Conservation (phyloP, 1,284 basidiomycete species). For the Trichosporon coremiiforme region DNA sequence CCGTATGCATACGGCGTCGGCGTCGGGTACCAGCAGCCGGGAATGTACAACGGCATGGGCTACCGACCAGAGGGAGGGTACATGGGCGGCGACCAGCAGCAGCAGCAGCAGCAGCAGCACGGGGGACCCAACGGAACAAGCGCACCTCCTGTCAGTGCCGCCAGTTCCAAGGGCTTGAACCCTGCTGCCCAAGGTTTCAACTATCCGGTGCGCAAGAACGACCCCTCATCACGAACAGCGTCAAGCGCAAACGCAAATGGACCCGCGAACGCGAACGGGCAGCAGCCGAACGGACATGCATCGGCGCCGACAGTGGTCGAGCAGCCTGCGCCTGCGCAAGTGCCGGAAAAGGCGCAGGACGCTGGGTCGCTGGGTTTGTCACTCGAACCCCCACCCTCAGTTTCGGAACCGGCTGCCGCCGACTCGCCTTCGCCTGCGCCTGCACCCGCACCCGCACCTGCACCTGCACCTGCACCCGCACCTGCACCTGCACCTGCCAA, state of each 20-base stretch:
- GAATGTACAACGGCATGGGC: constrained; percentile 23
- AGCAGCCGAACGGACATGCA: constrained; percentile 9
- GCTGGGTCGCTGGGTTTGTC: constrained; percentile 29
- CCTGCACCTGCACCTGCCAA: too few relatives aligned
- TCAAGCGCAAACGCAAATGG: constrained; percentile 21
- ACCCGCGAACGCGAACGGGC: constrained; percentile 9
- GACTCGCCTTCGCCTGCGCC: constrained; percentile 10
- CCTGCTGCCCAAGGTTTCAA: constrained; percentile 51
- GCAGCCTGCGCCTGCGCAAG: constrained; percentile 8
- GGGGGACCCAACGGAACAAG: constrained; percentile 12
- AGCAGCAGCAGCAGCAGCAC: constrained; percentile 16
- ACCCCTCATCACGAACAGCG: constrained; percentile 4
- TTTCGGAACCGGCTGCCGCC: constrained; percentile 11
- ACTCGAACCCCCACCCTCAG: constrained; percentile 22
- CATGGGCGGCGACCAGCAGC: constrained; percentile 22
- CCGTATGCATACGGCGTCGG: constrained; percentile 51
- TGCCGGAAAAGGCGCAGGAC: constrained; percentile 22
- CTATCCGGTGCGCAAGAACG: constrained; percentile 28
- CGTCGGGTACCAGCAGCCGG: constrained; percentile 40
- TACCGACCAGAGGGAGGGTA: constrained; percentile 26
- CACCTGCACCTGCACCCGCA: too few relatives aligned
- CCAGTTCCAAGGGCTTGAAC: constrained; percentile 41
- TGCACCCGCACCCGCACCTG: too few relatives aligned
- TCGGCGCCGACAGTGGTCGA: constrained; percentile 1
- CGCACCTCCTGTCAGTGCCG: constrained; percentile 25